Evolutionary conservation across 805 yeast genomes (phyloP), one percentile per base, ranked within the genome.

Genomic region (Barnettozyma vustinii): DNA sequence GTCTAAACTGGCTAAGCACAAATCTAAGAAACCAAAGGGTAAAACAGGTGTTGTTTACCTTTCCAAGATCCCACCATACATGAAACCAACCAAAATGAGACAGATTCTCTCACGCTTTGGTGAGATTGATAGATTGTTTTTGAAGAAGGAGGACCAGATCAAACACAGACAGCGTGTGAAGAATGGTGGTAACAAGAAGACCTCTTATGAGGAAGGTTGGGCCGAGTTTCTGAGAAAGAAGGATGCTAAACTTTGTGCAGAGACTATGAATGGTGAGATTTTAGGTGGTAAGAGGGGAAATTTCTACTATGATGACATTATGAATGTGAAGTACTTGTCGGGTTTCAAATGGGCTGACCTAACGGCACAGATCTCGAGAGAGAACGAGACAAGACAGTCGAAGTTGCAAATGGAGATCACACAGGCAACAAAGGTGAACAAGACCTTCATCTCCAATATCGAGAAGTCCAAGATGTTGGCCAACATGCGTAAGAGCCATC

Each of bases 301-400:
- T 9, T 92, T 86, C 60, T 94, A 91, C 68, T 85, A 94, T 61
- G 99, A 94, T 66, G 99, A 94, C 70, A 83, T 94, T 23, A 75
- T 95, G 72, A 94, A 90, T 64, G 81, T 92, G 51, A 92, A 87
- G 65, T 94, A 94, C 59, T 72, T 94, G 52, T 83, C 88, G 9
- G 90, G 92, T 2, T 94, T 92, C 76, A 94, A 94, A 63, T 94
- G 99, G 99, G 76, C 84, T 48, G 96, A 94, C 61, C 73, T 94
- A 63, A 91, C 97, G 3, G 95, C 86, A 63, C 97, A 92, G 63
- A 87, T 92, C 55, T 90, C 96, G 2, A 80, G 80, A 59, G 98
- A 94, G 68, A 84, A 85, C 54, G 97, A 91, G 65, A 76, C 84
- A 40, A 82, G 96, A 66, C 96, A 90, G 60, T 81, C 92, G 46